A percentile compares a stretch with the other conserved stretches of the same genome.
These are phyloP conservation scores for Aspergillus glaucus DNA, from an alignment of 2,329 filamentous ascomycete species.

Conservation along the genomic window DNA sequence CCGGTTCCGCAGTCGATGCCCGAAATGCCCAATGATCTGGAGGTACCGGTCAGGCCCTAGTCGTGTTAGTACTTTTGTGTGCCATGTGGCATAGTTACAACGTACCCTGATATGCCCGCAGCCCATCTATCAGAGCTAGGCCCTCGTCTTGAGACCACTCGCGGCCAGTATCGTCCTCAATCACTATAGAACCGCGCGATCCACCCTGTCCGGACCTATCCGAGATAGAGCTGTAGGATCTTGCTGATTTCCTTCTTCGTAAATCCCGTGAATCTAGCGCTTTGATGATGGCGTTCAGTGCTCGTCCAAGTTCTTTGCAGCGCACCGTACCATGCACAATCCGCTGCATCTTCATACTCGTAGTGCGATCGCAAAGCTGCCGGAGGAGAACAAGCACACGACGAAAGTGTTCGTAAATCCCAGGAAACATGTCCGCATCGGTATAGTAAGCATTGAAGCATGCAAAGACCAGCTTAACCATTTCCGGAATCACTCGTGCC, in stretches of 20 bases:
- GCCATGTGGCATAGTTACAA: neutral
- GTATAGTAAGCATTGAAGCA: conserved; percentile 17
- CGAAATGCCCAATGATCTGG: conserved; percentile 16
- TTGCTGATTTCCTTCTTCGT: neutral
- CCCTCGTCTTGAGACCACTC: conserved; percentile 20
- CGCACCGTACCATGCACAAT: conserved; percentile 4
- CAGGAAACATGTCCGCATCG: conserved; percentile 6
- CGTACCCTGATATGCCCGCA: conserved; percentile 17
- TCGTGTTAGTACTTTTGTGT: neutral
- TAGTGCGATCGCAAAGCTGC: conserved; percentile 10
- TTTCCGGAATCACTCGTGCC: conserved; percentile 10
- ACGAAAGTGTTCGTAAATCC: conserved; percentile 12
- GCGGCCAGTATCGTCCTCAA: neutral
- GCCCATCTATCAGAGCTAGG: conserved; percentile 17
- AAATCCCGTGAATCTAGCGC: conserved; percentile 2
- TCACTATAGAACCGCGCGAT: neutral
- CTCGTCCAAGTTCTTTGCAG: conserved; percentile 3
- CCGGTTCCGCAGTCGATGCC: conserved; percentile 8
- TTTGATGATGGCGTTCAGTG: conserved; percentile 9
- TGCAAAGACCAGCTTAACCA: conserved; percentile 11
- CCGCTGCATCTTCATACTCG: conserved; percentile 2
- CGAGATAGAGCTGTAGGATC: neutral
- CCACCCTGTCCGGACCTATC: neutral
- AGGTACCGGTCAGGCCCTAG: conserved; percentile 18
- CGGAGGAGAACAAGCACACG: conserved; percentile 12